Evolutionary conservation across 352 stramenopile genomes (phyloP).

Genomic region (Phytophthora macrochlamydospora): DNA sequence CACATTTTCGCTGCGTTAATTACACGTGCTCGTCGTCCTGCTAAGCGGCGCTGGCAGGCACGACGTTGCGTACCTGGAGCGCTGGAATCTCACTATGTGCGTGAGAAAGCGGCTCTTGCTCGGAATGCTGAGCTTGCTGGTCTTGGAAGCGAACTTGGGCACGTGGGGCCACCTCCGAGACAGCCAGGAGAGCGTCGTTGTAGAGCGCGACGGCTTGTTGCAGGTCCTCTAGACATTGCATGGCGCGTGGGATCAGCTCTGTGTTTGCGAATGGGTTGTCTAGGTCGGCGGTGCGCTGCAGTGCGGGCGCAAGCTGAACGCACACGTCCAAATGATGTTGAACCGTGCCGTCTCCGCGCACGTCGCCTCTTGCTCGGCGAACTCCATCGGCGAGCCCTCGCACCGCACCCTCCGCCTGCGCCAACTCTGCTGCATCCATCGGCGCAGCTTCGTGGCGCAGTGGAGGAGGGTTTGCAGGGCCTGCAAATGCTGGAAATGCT

Average conservation of each 20-base stretch:
- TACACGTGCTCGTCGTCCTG: background rate
- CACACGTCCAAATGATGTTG: conserved; percentile 80
- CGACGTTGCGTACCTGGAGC: conserved; percentile 26
- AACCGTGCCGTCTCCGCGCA: conserved; percentile 37
- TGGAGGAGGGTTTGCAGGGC: conserved; percentile 11
- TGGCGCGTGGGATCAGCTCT: conserved; percentile 85
- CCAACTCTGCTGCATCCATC: conserved; percentile 45
- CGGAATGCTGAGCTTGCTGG: conserved; percentile 20
- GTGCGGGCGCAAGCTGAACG: conserved; percentile 80
- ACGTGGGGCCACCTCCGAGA: conserved; percentile 18
- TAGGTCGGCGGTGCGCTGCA: conserved; percentile 90
- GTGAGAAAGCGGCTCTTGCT: conserved; percentile 22
- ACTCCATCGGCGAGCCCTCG: conserved; percentile 33
- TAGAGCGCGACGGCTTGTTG: conserved; percentile 40
- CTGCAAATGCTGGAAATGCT: conserved; percentile 24
- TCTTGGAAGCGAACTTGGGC: conserved; percentile 18
- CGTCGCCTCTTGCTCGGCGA: conserved; percentile 33
- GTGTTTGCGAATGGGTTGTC: conserved; percentile 91
- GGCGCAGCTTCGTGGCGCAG: conserved; percentile 20
- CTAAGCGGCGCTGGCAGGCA: conserved; percentile 42
- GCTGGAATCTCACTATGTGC: conserved; percentile 11
- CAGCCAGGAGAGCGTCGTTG: conserved; percentile 47
- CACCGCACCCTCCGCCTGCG: conserved; percentile 39
- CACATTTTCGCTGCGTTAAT: background rate
- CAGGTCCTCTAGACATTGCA: conserved; percentile 74